Base-by-base conservation (phyloP, 2,329 filamentous ascomycete genomes). In the Biscogniauxia mediterranea region DNA sequence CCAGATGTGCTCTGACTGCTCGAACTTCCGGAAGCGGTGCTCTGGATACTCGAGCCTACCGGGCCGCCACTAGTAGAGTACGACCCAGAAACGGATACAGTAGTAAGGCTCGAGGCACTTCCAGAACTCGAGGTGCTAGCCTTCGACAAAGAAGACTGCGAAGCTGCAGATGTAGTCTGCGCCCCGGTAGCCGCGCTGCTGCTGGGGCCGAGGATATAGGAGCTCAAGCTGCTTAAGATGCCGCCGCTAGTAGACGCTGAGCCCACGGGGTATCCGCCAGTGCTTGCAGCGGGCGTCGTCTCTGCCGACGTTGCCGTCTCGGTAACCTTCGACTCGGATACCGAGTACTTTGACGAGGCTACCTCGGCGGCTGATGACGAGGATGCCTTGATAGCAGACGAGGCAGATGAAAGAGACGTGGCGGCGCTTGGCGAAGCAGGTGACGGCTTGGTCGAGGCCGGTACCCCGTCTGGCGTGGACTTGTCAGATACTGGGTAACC, bases 181-280 rank as follows among this genome's bases (percentile, higher is more conserved):
- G 60, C 50, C 15, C 38, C 60, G 38, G 52, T 26, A 20, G 20
- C 21, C 13, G n/a, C 49, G 17, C 49, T 61, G 19, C 56, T 66
- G 23, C 58, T 68, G 23, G 68, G 66, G 19, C 70, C 72, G 17
- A 73, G 56, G 46, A 73, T 59, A 5, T 63, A 55, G 8, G 71
- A 74, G 59, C 72, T 74, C 28, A 73, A 20, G 56, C 70, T 73
- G 55, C 71, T 73, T 21, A 71, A 55, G 11, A 73, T 56, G 3
- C 70, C 71, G 17, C 66, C 57, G 9, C 66, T 64, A 20, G 60
- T 66, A 52, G 64, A 61, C n/a, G 54, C 25, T 42, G 68, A 63
- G 55, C 58, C 65, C 8, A 64, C 52, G 13, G 68, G 63, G 28
- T 68, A 70, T 17, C 59, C 64, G 6, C 49, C 56, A 19, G 64